phyloP scores from a whole-genome alignment of 495 filamentous ascomycete genomes.

The Cercophora samala region DNA sequence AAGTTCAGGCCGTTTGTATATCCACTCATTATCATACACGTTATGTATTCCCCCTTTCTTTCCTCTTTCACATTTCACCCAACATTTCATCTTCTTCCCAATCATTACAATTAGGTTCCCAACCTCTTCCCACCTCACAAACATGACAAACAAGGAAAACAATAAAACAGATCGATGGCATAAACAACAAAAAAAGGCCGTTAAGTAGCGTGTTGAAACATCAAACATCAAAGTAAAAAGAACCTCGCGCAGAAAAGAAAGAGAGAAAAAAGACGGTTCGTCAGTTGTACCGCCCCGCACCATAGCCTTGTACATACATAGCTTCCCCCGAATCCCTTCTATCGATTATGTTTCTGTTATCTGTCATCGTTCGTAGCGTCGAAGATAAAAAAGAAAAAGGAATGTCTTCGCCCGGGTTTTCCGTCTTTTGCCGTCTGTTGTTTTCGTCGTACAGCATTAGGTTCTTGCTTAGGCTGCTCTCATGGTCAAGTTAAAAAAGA shows the following conservation, averaged over 20 bases:
- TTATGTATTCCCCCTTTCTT: background rate
- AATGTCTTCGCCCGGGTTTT: background rate
- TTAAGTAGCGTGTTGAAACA: background rate
- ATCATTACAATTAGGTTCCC: background rate
- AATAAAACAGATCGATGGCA: background rate
- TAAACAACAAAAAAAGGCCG: background rate
- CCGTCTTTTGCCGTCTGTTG: background rate
- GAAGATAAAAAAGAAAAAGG: too few relatives aligned
- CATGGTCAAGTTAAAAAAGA: background rate
- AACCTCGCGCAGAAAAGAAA: background rate
- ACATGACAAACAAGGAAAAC: background rate
- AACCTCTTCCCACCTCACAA: background rate
- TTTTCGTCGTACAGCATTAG: conserved; percentile 8
- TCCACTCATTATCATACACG: background rate
- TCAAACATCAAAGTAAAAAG: background rate
- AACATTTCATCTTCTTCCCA: background rate
- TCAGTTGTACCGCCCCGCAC: background rate
- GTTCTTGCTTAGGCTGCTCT: background rate
- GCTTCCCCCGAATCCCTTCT: background rate
- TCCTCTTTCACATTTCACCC: background rate
- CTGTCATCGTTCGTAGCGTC: background rate
- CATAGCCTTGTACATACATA: background rate
- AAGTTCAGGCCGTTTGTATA: background rate
- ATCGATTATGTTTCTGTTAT: background rate
- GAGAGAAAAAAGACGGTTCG: background rate